These are phyloP conservation scores for Pseudogymnoascus sp. DNA, from an alignment of 2,329 filamentous ascomycete species.

Conservation along the genomic window DNA sequence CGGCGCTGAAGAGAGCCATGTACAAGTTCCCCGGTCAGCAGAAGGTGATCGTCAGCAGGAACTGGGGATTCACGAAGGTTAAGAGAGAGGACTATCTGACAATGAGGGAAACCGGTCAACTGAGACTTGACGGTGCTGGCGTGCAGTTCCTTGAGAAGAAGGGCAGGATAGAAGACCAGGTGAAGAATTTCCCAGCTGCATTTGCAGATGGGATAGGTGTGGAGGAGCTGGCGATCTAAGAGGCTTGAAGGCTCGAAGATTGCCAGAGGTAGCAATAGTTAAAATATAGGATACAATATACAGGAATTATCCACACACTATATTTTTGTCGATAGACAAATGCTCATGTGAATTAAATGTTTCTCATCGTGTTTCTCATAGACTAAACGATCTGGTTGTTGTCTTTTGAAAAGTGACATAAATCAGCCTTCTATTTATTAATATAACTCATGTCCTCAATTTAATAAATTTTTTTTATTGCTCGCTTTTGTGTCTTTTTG, in stretches of 20 bases:
- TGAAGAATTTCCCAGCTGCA: constrained; percentile 89
- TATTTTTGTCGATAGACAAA: background rate
- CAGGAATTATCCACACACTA: background rate
- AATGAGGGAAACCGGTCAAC: constrained; percentile 84
- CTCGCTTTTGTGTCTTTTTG: background rate
- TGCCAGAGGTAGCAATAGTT: constrained; percentile 1
- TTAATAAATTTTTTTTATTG: background rate
- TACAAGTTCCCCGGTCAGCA: constrained; percentile 99
- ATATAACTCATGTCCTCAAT: background rate
- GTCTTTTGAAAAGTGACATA: background rate
- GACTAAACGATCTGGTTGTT: background rate
- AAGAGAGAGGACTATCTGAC: constrained; percentile 95
- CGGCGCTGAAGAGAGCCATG: constrained; percentile 94
- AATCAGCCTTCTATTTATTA: background rate
- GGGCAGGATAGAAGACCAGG: constrained; percentile 76
- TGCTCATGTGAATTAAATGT: background rate
- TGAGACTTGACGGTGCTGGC: constrained; percentile 98
- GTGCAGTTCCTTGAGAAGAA: constrained; percentile 98
- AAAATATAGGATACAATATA: constrained; percentile 7
- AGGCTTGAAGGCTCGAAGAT: background rate
- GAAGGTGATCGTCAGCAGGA: constrained; percentile 99
- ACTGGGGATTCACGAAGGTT: constrained; percentile 99
- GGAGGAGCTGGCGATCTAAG: background rate
- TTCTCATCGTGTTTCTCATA: background rate
- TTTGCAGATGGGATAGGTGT: constrained; percentile 41